Base-by-base conservation (phyloP, 2,329 filamentous ascomycete species). In the Zymoseptoria passerinii region DNA sequence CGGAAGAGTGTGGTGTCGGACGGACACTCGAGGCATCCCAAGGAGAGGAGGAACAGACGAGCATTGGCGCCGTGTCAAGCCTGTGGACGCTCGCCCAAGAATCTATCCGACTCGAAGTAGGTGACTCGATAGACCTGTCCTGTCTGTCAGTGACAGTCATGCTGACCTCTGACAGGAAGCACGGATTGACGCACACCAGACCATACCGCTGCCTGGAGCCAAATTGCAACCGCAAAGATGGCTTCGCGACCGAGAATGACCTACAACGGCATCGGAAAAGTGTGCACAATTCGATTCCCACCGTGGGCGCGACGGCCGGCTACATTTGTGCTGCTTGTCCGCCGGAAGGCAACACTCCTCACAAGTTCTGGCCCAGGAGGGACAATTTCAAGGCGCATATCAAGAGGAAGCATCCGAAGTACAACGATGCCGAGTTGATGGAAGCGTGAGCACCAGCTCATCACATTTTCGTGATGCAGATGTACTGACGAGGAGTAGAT, bases 381-480 rank as follows among this genome's bases (percentile, higher is more conserved):
- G 92, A 96, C 72, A 96, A 96, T 68, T 96, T 96, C 71, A 86
- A 86, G 61, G 84, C 87, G 40, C 92, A 96, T 69, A 79, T 95
- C 51, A 78, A 76, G 53, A 82, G 86, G 9, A 83, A 89, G 66
- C 91, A 96, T 50, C 28, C 58, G 1, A 48, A 62, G 9, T 58
- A 29, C 54, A 55, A 62, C 23, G 63, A 65, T 19, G 52, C 28
- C 16, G 48, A 57, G 2, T 49, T 66, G n/a, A 54, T 66, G 16
- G 60, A 66, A 19, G 19, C 51, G 64, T 66, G 35, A 13, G 35
- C n/a, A n/a, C 13, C 5, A 29, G 63, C 10, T 35, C 48, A 28
- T 20, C 5, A 52, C 8, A 2, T 10, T 13, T 28, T 28, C 10
- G 8, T 6, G 9, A 35, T 13, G 4, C 28, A 2, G 8, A 9